Conservation (phyloP, 805 yeast genomes). For the Priceomyces haplophilus region DNA sequence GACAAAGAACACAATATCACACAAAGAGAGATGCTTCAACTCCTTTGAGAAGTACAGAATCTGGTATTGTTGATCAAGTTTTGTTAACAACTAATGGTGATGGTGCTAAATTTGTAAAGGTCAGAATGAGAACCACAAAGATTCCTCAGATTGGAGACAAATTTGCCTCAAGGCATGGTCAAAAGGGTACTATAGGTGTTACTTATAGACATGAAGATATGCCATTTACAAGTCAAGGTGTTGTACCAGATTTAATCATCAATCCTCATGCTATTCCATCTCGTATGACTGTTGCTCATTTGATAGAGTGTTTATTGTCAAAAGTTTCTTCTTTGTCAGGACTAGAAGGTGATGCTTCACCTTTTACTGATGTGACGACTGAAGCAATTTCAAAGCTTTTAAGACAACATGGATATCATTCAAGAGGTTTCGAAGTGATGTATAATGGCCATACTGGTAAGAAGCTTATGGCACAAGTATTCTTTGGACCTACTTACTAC, state of each 20-base stretch:
- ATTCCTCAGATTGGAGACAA: conserved; percentile 99
- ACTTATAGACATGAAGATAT: conserved; percentile 97
- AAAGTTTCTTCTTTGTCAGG: conserved; percentile 95
- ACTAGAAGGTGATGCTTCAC: conserved; percentile 98
- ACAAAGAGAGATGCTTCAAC: conserved; percentile 99
- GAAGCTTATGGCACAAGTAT: conserved; percentile 95
- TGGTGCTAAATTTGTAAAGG: conserved; percentile 95
- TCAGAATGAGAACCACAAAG: conserved; percentile 98
- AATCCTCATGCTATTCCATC: conserved; percentile 99
- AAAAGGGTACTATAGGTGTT: conserved; percentile 99
- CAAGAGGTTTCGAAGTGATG: conserved; percentile 98
- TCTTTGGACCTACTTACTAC: conserved; percentile 99
- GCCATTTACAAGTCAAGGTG: conserved; percentile 95
- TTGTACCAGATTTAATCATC: conserved; percentile 95
- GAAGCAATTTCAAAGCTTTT: conserved; percentile 91
- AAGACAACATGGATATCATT: conserved; percentile 94
- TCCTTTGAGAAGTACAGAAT: conserved; percentile 93
- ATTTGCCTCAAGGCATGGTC: conserved; percentile 99
- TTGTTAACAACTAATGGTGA: conserved; percentile 96
- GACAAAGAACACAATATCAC: conserved; percentile 97
- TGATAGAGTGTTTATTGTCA: conserved; percentile 94
- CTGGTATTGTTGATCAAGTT: conserved; percentile 98
- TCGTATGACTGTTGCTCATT: conserved; percentile 99
- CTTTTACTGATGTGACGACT: conserved; percentile 97
- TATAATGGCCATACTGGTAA: conserved; percentile 99